Percentiles rank a stretch among this genome's conserved stretches.
Conservation (phyloP, 495 filamentous ascomycete genomes). For the Penicillium roqueforti region DNA sequence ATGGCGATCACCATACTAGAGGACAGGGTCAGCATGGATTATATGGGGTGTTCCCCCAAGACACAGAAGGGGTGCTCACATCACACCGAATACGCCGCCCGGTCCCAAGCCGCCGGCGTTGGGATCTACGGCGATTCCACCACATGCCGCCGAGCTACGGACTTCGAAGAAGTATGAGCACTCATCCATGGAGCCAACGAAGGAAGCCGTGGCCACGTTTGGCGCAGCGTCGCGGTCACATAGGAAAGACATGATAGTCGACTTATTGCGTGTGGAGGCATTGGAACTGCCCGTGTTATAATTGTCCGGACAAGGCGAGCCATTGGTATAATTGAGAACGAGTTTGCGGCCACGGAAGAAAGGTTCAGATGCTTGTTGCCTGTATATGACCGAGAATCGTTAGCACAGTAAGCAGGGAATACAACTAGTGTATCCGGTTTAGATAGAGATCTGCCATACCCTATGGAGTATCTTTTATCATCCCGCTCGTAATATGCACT, state of each 20-base stretch:
- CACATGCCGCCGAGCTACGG: conserved; percentile 82
- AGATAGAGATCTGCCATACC: conserved; percentile 48
- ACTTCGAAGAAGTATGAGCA: conserved; percentile 98
- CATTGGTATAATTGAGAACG: conserved; percentile 84
- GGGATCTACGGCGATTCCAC: conserved; percentile 57
- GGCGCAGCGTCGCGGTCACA: conserved; percentile 71
- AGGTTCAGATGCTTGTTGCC: conserved; percentile 63
- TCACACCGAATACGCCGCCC: conserved; percentile 86
- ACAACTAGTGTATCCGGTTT: background rate
- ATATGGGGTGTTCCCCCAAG: background rate
- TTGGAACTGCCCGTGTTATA: conserved; percentile 23
- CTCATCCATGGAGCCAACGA: conserved; percentile 79
- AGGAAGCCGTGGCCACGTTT: conserved; percentile 64
- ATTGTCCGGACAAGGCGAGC: conserved; percentile 66
- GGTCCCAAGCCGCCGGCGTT: conserved; percentile 70
- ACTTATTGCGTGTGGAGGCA: conserved; percentile 59
- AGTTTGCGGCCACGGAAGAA: conserved; percentile 85
- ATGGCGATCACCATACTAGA: conserved; percentile 63
- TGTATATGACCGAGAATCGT: conserved; percentile 25
- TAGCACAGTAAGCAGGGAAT: conserved; percentile 3
- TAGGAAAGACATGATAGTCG: conserved; percentile 85
- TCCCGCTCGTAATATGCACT: conserved; percentile 82
- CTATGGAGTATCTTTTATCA: conserved; percentile 76
- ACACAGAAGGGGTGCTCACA: conserved; percentile 48
- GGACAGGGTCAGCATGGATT: conserved; percentile 13